A percentile compares a stretch with the other conserved stretches of the same genome.
Conservation (phyloP, 768 basidiomycete species). For the Trametes villosa region DNA sequence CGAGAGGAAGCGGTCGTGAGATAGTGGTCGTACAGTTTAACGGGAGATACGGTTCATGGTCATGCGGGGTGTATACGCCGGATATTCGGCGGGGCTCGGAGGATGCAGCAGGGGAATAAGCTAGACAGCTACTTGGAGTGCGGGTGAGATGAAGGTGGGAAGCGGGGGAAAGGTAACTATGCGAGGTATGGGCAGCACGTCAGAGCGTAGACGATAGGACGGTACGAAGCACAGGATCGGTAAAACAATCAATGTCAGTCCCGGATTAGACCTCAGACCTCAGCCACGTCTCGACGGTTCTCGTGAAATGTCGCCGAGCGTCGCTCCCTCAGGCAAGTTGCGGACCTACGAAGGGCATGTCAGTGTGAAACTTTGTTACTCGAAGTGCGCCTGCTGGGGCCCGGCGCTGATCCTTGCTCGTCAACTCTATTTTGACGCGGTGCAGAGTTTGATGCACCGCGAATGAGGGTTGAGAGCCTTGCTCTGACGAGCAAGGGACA, state of each 20-base stretch:
- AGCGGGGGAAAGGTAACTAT: neutral
- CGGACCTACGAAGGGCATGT: constrained; percentile 20
- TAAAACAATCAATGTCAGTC: neutral
- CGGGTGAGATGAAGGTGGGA: neutral
- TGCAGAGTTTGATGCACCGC: no score
- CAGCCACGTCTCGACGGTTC: constrained; percentile 25
- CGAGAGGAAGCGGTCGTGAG: neutral
- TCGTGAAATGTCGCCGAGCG: constrained; percentile 27
- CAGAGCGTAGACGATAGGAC: no score
- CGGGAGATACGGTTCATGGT: neutral
- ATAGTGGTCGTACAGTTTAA: neutral
- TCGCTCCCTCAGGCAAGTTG: constrained; percentile 30
- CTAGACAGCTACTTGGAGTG: neutral
- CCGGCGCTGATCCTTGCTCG: no score
- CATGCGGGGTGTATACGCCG: neutral
- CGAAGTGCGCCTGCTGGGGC: no score
- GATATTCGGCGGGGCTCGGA: neutral
- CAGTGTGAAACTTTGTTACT: neutral
- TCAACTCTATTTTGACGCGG: no score
- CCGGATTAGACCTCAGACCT: neutral
- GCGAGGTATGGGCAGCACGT: neutral
- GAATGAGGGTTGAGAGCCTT: no score
- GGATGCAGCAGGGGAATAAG: neutral
- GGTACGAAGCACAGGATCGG: neutral
- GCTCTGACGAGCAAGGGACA: no score